Evolutionary conservation across 257 asterid species (phyloP), one percentile per base, ranked within the genome.

Genomic region (Gynochthodes officinalis): DNA sequence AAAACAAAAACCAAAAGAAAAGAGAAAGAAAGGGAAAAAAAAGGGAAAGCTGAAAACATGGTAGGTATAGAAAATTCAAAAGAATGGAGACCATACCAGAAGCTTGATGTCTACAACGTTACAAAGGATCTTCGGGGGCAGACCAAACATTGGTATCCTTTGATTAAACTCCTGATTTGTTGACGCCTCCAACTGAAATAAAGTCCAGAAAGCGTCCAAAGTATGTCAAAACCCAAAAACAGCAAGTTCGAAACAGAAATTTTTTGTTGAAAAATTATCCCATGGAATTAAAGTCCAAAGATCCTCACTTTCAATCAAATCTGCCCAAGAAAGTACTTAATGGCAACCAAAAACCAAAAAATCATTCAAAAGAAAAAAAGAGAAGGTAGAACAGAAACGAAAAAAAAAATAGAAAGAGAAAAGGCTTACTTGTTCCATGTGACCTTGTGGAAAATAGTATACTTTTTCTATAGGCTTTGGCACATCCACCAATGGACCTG

Each of bases 401-500:
- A n/a, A n/a, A n/a, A n/a, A n/a, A n/a, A n/a, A n/a, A n/a, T n/a
- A n/a, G n/a, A n/a, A n/a, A n/a, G n/a, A 80, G 59, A 43, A 46
- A 73, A 28, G 23, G 73, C 91, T 80, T 75, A 94, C 99, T 82
- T 95, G 99, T 58, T 95, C 99, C 97, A 95, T 91, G 79, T 89
- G 99, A n/a, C 99, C 99, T 76, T 95, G 99, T 23, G 97, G 98
- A 46, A 95, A 95, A 82, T 95, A 95, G 77, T 84, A 95, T 69
- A 95, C 98, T 54, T 82, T 88, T 69, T 95, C 98, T 40, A 64
- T 73, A 61, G n/a, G 73, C 78, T 77, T 91, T 32, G 99, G 98
- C 72, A 95, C 84, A 83, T 92, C 96, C 64, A 92, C 98, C 83
- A 95, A 74, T 37, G 98, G 97, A 68, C 99, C 99, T 61, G 99